A percentile compares a stretch with the other conserved stretches of the same genome.
Conservation (phyloP, 495 filamentous ascomycete species). For the Chaetomium cochliodes region DNA sequence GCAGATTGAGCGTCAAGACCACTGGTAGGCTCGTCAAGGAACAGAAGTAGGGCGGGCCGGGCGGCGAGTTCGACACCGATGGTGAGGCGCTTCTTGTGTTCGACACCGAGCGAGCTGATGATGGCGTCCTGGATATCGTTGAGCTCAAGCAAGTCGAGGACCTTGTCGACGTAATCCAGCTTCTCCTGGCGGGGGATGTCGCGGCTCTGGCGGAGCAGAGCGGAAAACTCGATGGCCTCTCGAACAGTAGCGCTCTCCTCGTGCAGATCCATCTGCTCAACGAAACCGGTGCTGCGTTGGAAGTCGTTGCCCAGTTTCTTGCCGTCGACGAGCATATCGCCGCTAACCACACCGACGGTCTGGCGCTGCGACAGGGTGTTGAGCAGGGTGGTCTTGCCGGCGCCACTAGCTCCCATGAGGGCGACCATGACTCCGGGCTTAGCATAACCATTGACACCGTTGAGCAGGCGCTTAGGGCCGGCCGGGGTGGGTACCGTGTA, state of each 20-base stretch:
- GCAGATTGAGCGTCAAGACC: slow-evolving; percentile 86
- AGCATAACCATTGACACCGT: slow-evolving; percentile 70
- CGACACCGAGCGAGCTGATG: slow-evolving; percentile 70
- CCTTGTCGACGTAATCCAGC: slow-evolving; percentile 78
- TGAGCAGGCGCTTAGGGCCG: slow-evolving; percentile 60
- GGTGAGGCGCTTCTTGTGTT: slow-evolving; percentile 65
- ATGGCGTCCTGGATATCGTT: slow-evolving; percentile 77
- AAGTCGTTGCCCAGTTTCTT: slow-evolving; percentile 65
- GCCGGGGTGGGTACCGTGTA: slow-evolving; percentile 65
- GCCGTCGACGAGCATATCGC: slow-evolving; percentile 79
- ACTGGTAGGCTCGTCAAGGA: slow-evolving; percentile 77
- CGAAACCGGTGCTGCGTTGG: slow-evolving; percentile 79
- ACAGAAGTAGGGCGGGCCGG: slow-evolving; percentile 73
- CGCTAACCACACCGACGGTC: slow-evolving; percentile 66
- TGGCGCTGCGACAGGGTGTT: slow-evolving; percentile 73
- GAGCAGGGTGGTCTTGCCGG: slow-evolving; percentile 70
- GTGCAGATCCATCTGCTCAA: slow-evolving; percentile 85
- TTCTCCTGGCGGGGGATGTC: slow-evolving; percentile 67
- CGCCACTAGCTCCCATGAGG: slow-evolving; percentile 80
- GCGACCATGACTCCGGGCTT: slow-evolving; percentile 81
- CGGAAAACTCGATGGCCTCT: slow-evolving; percentile 77
- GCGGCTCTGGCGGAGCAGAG: slow-evolving; percentile 73
- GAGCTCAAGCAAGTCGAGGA: slow-evolving; percentile 84
- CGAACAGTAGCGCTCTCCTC: slow-evolving; percentile 81
- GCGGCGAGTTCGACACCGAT: slow-evolving; percentile 92